Base-by-base conservation (phyloP, 2,329 filamentous ascomycete species). In the Alternaria longipes region DNA sequence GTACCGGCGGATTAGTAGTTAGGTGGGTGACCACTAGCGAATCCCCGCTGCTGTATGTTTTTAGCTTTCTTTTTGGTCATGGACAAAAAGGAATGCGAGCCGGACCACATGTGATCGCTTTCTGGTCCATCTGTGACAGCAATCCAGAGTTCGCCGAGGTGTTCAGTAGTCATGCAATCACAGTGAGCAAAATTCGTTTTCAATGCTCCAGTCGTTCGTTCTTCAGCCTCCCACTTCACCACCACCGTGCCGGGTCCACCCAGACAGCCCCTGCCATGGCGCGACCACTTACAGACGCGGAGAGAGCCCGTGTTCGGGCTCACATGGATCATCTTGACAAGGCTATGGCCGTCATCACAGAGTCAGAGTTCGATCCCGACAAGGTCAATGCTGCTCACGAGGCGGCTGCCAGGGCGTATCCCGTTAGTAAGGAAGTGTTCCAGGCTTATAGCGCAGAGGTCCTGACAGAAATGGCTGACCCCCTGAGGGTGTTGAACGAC, bases 281-380 rank as follows among this genome's bases (percentile, higher is more conserved):
- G 4, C 11, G 12, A 41, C 40, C 40, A 45, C 28, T 54, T 54
- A 45, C 51, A 26, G 28, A 38, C 28, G 51, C 40, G 28, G 40
- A 54, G 12, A 54, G 38, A 54, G 51, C 40, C 40, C 40, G 51
- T 18, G 11, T 54, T 54, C 26, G 32, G 51, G 51, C 51, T 54
- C 40, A 22, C 18, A 26, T n/a, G 18, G 28, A 36, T 4, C 18
- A 14, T 30, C 20, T 44, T 14, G 11, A n/a, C 9, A 41, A 45
- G 4, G 40, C 18, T 45, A 45, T 54, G 40, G 38, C 18, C 4
- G 51, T 32, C 38, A 28, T 54, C 12, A 14, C 14, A 45, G 20
- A 54, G 38, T 14, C 28, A 54, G 28, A 54, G 51, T 54, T 54
- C 40, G 51, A 44, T 26, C 28, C n/a, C 26, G 18, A 54, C 26